Evolutionary conservation across 73 alveolate genomes (phyloP).

Genomic region (Strombidium stylifer): DNA sequence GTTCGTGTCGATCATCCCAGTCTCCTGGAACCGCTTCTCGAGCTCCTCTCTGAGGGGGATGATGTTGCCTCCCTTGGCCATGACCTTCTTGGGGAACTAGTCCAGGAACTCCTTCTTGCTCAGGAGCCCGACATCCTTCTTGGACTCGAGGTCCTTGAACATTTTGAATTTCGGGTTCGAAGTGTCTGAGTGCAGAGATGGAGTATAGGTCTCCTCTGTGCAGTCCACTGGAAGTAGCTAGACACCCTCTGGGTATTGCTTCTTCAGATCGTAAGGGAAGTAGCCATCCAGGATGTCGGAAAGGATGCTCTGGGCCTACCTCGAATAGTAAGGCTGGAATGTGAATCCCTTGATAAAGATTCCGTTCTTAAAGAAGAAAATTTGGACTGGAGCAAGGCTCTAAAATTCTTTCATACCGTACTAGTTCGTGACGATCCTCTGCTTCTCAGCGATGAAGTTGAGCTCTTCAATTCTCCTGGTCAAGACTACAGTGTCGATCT

Average conservation of each 20-base stretch:
- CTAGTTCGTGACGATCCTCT: conserved; percentile 77
- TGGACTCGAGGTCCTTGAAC: conserved; percentile 37
- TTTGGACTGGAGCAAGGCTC: conserved; percentile 73
- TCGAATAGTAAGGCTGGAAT: conserved; percentile 81
- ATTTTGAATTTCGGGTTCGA: conserved; percentile 25
- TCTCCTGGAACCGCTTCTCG: conserved; percentile 64
- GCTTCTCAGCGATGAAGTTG: conserved; percentile 82
- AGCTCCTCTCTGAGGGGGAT: conserved; percentile 76
- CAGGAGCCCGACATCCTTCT: conserved; percentile 5
- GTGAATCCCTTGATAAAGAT: conserved; percentile 82
- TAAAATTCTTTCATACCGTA: conserved; percentile 88
- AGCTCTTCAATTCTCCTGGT: conserved; percentile 87
- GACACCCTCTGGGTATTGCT: conserved; percentile 93
- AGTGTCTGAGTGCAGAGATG: not conserved
- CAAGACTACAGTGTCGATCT: conserved; percentile 80
- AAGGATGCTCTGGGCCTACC: conserved; percentile 75
- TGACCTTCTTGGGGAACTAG: conserved; percentile 56
- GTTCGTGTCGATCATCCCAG: conserved; percentile 41
- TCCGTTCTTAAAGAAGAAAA: conserved; percentile 89
- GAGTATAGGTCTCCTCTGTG: conserved; percentile 42
- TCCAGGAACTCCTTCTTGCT: conserved; percentile 62
- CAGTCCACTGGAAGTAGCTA: conserved; percentile 83
- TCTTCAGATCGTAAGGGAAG: conserved; percentile 91
- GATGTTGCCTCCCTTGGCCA: conserved; percentile 71
- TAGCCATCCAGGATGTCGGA: conserved; percentile 91